Evolutionary conservation across 2,329 filamentous ascomycete genomes (phyloP), one percentile per base, ranked within the genome.

Genomic region (Blastomyces silverae): DNA sequence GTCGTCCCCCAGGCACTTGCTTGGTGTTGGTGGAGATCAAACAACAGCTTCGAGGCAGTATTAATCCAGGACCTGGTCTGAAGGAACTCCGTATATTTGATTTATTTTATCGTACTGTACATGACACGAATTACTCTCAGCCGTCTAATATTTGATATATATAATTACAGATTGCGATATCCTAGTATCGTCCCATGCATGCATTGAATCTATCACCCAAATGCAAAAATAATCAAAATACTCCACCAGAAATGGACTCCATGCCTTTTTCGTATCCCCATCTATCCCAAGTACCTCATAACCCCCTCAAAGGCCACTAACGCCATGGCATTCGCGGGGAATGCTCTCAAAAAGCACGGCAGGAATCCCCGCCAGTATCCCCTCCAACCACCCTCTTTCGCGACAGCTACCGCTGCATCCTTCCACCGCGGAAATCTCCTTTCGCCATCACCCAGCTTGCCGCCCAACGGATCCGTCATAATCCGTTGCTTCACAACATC

Each of bases 401-500:
- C 95, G 1, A 97, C 89, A 0, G 89, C 84, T 62, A 74, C 80
- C 0, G 90, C 93, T 0, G 93, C 94, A 70, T 93, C 86, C 73
- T 83, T 86, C 94, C 94, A 97, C 61, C 82, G 79, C 15, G 78
- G 81, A 74, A 92, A 97, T 69, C 81, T 85, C 67, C 86, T 84
- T 65, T 83, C 80, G 11, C 89, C 87, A 69, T 91, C 89, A 22
- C 82, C 80, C 15, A 92, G 77, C 0, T 80, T 81, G 0, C 89
- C 88, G 1, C 89, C 92, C 62, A 97, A 79, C 4, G 90, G 87
- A 77, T 97, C 94, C 17, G 93, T 97, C 94, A 99, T 97, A 74
- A 99, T 89, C 42, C 92, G 84, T 81, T 97, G 93, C 83, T 97
- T 97, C 64, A 97, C 87, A 28, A 97, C 90, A 75, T 97, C 93